Evolutionary conservation across 441 rosid species (phyloP).

Genomic region (Oxalis stricta): DNA sequence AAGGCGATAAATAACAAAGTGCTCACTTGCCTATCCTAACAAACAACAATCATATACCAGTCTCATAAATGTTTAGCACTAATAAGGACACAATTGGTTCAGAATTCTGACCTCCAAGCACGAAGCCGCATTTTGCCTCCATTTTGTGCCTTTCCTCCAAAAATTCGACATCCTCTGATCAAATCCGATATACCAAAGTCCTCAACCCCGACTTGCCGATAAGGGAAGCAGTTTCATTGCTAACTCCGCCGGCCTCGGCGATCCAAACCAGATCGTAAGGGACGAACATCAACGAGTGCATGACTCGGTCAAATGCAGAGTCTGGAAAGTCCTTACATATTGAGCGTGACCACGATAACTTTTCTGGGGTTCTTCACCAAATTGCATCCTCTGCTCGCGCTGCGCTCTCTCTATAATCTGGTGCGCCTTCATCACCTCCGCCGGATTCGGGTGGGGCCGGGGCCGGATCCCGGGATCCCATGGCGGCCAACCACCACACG

Average conservation of each 20-base stretch:
- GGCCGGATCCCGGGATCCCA: constrained; percentile 99
- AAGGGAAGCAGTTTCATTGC: constrained; percentile 65
- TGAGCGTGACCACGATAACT: constrained; percentile 73
- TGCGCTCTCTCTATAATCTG: constrained; percentile 79
- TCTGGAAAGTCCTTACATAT: constrained; percentile 92
- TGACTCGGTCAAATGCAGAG: constrained; percentile 76
- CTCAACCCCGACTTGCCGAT: constrained; percentile 51
- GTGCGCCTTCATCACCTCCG: constrained; percentile 90
- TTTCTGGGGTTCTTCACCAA: constrained; percentile 62
- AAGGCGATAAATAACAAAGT: too few relatives aligned
- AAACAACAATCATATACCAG: background rate
- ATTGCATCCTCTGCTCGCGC: constrained; percentile 68
- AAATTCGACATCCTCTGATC: constrained; percentile 51
- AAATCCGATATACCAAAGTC: constrained; percentile 55
- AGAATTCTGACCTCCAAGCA: constrained; percentile 49
- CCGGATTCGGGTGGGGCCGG: constrained; percentile 93
- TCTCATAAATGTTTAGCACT: background rate
- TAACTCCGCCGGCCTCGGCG: constrained; percentile 81
- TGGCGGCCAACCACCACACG: constrained; percentile 91
- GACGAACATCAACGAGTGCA: constrained; percentile 83
- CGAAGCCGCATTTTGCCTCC: constrained; percentile 81
- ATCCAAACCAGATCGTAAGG: constrained; percentile 90
- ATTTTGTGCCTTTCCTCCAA: constrained; percentile 57
- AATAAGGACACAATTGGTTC: background rate
- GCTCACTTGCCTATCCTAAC: too few relatives aligned